Evolutionary conservation across 805 yeast genomes (phyloP).

Genomic region (Yueomyces sinensis): DNA sequence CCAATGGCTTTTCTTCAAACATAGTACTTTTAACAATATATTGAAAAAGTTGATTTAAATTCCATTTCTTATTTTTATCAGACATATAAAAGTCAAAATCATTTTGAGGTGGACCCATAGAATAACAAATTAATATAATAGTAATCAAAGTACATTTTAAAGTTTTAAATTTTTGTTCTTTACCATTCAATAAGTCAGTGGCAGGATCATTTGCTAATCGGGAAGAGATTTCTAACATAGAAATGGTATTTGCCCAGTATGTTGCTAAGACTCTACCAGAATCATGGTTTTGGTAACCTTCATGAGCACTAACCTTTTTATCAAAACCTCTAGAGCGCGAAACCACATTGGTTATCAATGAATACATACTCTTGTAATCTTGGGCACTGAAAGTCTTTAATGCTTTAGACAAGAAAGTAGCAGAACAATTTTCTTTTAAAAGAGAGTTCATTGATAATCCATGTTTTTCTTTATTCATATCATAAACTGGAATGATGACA

Average conservation of each 20-base stretch:
- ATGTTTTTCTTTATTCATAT: not conserved
- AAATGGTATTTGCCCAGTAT: conserved; percentile 27
- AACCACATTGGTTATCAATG: not conserved
- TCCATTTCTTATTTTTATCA: conserved; percentile 6
- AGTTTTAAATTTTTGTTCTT: conserved; percentile 28
- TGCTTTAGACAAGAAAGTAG: not conserved
- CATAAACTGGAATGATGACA: conserved; percentile 17
- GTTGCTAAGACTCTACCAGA: conserved; percentile 10
- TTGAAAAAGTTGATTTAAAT: conserved; percentile 19
- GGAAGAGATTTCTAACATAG: conserved; percentile 45
- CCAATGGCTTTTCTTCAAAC: conserved; percentile 9
- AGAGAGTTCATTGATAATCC: not conserved
- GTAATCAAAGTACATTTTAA: conserved; percentile 20
- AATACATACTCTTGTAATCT: not conserved
- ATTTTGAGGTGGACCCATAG: conserved; percentile 13
- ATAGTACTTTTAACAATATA: conserved; percentile 14
- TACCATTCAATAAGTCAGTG: conserved; percentile 20
- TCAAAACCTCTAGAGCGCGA: conserved; percentile 13
- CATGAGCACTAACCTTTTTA: conserved; percentile 5
- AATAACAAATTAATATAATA: conserved; percentile 11
- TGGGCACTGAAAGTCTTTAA: not conserved
- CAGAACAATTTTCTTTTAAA: not conserved
- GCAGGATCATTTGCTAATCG: conserved; percentile 32
- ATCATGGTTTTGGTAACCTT: conserved; percentile 8
- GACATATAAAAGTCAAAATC: conserved; percentile 8